Conservation (phyloP, 495 filamentous ascomycete genomes). For the Aspergillus conjunctus region DNA sequence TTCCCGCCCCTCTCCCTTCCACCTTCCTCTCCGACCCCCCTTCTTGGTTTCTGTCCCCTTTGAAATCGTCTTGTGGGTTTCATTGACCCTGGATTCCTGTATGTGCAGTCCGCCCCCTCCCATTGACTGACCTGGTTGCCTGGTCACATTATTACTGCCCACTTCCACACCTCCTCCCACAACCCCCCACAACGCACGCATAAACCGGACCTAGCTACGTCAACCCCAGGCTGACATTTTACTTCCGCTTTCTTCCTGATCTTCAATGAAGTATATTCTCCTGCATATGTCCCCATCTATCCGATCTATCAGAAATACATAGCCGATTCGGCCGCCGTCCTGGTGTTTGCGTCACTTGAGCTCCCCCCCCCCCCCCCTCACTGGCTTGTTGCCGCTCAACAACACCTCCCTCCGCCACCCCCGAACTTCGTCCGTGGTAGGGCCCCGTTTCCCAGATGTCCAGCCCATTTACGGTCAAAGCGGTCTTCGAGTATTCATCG, state of each 20-base stretch:
- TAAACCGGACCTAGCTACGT: conserved; percentile 19
- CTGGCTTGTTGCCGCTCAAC: conserved; percentile 5
- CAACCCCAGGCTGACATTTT: conserved; percentile 30
- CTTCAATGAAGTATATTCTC: conserved; percentile 15
- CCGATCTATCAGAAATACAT: conserved; percentile 13
- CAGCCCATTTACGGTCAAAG: conserved; percentile 87
- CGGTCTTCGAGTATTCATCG: conserved; percentile 90
- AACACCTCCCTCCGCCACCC: conserved; percentile 9
- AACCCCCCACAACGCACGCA: conserved; percentile 14
- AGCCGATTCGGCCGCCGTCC: conserved; percentile 15
- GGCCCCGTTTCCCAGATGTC: conserved; percentile 61
- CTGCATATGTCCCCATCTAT: conserved; percentile 20
- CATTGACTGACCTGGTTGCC: neutral
- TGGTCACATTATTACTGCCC: conserved; percentile 7
- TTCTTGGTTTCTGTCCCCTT: neutral
- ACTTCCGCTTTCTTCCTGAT: conserved; percentile 16
- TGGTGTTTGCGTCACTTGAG: conserved; percentile 10
- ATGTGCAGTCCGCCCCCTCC: conserved; percentile 1
- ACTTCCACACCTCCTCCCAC: conserved; percentile 9
- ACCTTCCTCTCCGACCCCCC: conserved; percentile 2
- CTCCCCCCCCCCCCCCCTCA: conserved; percentile 21
- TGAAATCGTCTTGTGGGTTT: conserved; percentile 8
- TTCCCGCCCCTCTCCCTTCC: conserved; percentile 6
- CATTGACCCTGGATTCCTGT: conserved; percentile 8
- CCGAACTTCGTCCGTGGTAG: conserved; percentile 28